Evolutionary conservation across 306 rosid species (phyloP).

Genomic region (Vicia faba): DNA sequence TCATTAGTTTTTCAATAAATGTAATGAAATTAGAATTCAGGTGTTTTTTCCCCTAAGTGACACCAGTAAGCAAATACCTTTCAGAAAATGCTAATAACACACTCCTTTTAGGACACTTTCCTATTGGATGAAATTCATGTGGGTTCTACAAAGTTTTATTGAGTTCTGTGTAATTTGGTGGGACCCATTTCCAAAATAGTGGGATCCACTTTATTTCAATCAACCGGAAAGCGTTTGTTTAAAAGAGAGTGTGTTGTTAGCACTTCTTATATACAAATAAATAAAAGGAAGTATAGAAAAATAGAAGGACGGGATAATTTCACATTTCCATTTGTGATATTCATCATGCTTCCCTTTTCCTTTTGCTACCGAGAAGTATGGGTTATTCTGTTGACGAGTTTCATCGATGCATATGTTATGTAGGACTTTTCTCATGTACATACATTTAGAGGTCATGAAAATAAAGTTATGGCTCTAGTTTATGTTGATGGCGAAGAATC

Average conservation of each 20-base stretch:
- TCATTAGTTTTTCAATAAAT: slow-evolving; percentile 34
- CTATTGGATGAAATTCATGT: neutral
- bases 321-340: slow-evolving; percentile 12
- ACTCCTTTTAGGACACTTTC: neutral
- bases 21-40: slow-evolving; percentile 17
- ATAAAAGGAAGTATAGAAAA: slow-evolving; percentile 22
- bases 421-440: slow-evolving; percentile 84
- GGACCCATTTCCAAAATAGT: neutral
- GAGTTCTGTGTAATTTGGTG: neutral
- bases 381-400: slow-evolving; percentile 33
- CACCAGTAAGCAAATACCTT: slow-evolving; percentile 13
- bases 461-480: slow-evolving; percentile 73
- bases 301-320: neutral
- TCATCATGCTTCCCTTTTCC: slow-evolving; percentile 14
- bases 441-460: slow-evolving; percentile 87
- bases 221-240: neutral
- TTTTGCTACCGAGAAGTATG: slow-evolving; percentile 5
- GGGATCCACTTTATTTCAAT: neutral
- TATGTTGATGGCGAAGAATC: slow-evolving; percentile 72
- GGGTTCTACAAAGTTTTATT: neutral
- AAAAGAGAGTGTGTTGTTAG: neutral
- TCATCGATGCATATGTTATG: slow-evolving; percentile 38
- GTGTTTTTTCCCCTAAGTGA: neutral
- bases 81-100: slow-evolving; percentile 3
- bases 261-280: slow-evolving; percentile 12